These are phyloP conservation scores for Kwoniella bestiolae DNA, from an alignment of 768 basidiomycete genomes.

Conservation along the genomic window DNA sequence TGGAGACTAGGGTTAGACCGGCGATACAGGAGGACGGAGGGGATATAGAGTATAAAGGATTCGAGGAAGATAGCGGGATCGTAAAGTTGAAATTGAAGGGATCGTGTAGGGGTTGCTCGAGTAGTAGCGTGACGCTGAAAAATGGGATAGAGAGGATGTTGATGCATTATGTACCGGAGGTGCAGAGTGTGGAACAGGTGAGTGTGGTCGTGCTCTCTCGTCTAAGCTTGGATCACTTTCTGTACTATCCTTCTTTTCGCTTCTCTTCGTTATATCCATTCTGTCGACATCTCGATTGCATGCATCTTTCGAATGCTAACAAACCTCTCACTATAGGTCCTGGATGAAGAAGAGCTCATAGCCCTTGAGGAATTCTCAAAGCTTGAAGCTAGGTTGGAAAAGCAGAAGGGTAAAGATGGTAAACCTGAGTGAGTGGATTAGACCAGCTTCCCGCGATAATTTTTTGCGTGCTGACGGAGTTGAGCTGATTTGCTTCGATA, in stretches of 20 bases:
- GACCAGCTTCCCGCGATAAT: too few species aligned
- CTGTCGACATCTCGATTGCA: neutral
- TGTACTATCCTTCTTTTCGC: neutral
- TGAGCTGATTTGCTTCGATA: neutral
- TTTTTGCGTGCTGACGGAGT: neutral
- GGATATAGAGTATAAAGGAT: conserved; percentile 93
- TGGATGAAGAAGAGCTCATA: conserved; percentile 87
- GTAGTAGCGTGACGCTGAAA: conserved; percentile 93
- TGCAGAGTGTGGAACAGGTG: conserved; percentile 58
- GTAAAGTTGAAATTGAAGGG: conserved; percentile 93
- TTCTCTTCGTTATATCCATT: neutral
- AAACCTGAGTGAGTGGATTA: conserved; percentile 40
- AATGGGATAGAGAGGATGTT: conserved; percentile 97
- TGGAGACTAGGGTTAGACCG: conserved; percentile 92
- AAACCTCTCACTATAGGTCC: conserved; percentile 62
- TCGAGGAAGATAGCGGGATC: conserved; percentile 74
- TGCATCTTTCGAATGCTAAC: neutral
- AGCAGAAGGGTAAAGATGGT: conserved; percentile 30
- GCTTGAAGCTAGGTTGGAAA: conserved; percentile 46
- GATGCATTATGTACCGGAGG: conserved; percentile 91
- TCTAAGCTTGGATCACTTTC: too few species aligned
- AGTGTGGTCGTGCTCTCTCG: conserved; percentile 15
- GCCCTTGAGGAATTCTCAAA: conserved; percentile 84
- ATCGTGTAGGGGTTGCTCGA: conserved; percentile 92
- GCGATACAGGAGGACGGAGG: conserved; percentile 99